Conservation (phyloP, 2,329 filamentous ascomycete genomes). For the Fusarium pseudonygamai region DNA sequence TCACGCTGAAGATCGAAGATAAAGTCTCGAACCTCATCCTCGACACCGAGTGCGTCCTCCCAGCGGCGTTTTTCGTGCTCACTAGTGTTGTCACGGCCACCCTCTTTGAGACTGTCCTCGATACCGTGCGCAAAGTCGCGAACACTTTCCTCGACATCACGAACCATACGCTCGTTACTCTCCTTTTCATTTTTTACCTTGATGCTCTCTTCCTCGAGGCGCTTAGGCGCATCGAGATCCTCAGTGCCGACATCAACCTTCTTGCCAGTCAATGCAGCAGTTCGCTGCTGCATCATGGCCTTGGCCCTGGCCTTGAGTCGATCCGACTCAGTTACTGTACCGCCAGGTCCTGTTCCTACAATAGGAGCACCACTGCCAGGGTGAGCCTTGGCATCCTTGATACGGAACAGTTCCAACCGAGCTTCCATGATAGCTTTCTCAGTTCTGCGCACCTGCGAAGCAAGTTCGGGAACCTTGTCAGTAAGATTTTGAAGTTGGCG, state of each 20-base stretch:
- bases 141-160: slow-evolving; percentile 95
- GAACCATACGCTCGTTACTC: slow-evolving; percentile 95
- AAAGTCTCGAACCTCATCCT: slow-evolving; percentile 96
- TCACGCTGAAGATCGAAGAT: slow-evolving; percentile 95
- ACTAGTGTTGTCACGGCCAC: slow-evolving; percentile 75
- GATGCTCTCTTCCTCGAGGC: slow-evolving; percentile 88
- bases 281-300: slow-evolving; percentile 98
- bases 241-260: slow-evolving; percentile 76
- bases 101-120: slow-evolving; percentile 88
- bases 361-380: slow-evolving; percentile 83
- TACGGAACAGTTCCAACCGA: slow-evolving; percentile 88
- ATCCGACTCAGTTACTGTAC: slow-evolving; percentile 90
- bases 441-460: slow-evolving; percentile 88
- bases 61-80: slow-evolving; percentile 93
- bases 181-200: slow-evolving; percentile 86
- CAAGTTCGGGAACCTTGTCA: slow-evolving; percentile 89
- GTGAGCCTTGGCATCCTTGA: slow-evolving; percentile 92
- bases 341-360: slow-evolving; percentile 91
- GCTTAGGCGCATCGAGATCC: slow-evolving; percentile 80
- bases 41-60: slow-evolving; percentile 95
- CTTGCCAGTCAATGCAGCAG: slow-evolving; percentile 89
- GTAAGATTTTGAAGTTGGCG: slow-evolving; percentile 89
- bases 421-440: slow-evolving; percentile 95
- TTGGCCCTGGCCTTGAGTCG: slow-evolving; percentile 93
- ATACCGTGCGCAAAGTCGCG: slow-evolving; percentile 86